Conservation (phyloP, 2,329 filamentous ascomycete genomes). For the Colletotrichum higginsianum region DNA sequence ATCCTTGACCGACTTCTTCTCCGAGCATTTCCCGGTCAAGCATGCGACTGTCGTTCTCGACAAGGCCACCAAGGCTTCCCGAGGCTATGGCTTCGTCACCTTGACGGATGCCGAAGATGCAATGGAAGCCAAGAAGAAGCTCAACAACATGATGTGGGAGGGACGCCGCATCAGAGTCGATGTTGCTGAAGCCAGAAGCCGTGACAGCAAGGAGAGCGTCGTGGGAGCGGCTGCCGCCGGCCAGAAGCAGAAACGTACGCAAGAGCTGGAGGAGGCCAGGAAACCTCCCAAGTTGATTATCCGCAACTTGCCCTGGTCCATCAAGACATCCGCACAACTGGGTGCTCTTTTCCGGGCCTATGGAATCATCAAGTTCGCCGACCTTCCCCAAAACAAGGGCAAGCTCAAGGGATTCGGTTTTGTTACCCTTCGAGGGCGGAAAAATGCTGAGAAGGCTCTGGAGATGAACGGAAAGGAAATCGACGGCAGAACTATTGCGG, state of each 20-base stretch:
- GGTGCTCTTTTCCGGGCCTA: constrained; percentile 85
- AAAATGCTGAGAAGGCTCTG: constrained; percentile 93
- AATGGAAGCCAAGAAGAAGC: constrained; percentile 81
- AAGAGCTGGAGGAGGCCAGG: constrained; percentile 72
- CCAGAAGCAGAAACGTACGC: constrained; percentile 68
- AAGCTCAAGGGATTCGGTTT: constrained; percentile 93
- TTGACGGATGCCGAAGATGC: constrained; percentile 96
- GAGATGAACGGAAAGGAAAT: constrained; percentile 91
- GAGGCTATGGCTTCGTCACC: constrained; percentile 96
- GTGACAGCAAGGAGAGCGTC: constrained; percentile 61
- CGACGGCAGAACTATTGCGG: constrained; percentile 89
- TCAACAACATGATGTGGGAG: constrained; percentile 83
- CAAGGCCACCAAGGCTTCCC: constrained; percentile 86
- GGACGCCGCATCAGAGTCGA: constrained; percentile 90
- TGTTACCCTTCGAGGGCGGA: constrained; percentile 86
- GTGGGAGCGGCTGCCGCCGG: constrained; percentile 56
- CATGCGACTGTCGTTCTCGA: constrained; percentile 95
- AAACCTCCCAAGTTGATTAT: constrained; percentile 86
- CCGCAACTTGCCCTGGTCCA: constrained; percentile 95
- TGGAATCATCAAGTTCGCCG: constrained; percentile 91
- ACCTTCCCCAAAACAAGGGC: constrained; percentile 83
- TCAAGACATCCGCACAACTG: constrained; percentile 89
- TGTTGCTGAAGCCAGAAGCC: constrained; percentile 86
- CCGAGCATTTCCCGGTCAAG: constrained; percentile 93
- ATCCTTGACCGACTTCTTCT: constrained; percentile 89